A percentile compares a stretch with the other conserved stretches of the same genome.
Conservation (phyloP, 2,329 filamentous ascomycete species). For the Ophiostoma australiae region DNA sequence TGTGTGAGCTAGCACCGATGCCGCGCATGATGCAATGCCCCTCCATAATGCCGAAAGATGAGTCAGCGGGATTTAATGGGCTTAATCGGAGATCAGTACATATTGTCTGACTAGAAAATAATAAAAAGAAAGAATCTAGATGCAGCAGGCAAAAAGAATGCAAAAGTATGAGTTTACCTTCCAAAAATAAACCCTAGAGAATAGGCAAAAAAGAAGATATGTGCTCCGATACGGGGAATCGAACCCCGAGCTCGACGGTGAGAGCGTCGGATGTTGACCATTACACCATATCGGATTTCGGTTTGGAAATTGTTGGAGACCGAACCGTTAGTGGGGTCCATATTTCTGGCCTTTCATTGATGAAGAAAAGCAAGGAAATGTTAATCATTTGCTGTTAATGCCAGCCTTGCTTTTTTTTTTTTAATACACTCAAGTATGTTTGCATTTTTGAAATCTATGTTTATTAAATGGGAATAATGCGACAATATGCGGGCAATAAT, state of each 20-base stretch:
- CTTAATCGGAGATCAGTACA: background rate
- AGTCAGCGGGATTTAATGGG: background rate
- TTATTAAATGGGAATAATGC: too few species aligned
- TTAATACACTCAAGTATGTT: too few species aligned
- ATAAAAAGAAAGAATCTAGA: too few species aligned
- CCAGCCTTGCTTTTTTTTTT: too few species aligned
- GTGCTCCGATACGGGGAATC: constrained; percentile 29
- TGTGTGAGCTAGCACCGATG: constrained; percentile 12
- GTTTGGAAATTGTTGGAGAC: background rate
- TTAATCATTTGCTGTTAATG: too few species aligned
- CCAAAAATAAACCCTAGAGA: constrained; percentile 7
- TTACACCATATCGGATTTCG: constrained; percentile 28
- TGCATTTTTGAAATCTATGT: too few species aligned
- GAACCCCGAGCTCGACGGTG: constrained; percentile 29
- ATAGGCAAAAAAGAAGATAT: constrained; percentile 7
- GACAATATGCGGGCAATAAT: too few species aligned
- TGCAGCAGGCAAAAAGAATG: background rate
- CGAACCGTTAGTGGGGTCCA: background rate
- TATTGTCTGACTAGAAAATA: too few species aligned
- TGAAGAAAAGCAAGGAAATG: background rate
- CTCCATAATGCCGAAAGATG: constrained; percentile 20
- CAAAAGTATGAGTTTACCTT: too few species aligned
- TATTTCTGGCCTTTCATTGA: background rate
- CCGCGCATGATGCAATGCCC: constrained; percentile 26
- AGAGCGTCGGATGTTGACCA: constrained; percentile 29